These are phyloP conservation scores for Claviceps pusilla DNA, from an alignment of 2,329 filamentous ascomycete species.

Conservation along the genomic window DNA sequence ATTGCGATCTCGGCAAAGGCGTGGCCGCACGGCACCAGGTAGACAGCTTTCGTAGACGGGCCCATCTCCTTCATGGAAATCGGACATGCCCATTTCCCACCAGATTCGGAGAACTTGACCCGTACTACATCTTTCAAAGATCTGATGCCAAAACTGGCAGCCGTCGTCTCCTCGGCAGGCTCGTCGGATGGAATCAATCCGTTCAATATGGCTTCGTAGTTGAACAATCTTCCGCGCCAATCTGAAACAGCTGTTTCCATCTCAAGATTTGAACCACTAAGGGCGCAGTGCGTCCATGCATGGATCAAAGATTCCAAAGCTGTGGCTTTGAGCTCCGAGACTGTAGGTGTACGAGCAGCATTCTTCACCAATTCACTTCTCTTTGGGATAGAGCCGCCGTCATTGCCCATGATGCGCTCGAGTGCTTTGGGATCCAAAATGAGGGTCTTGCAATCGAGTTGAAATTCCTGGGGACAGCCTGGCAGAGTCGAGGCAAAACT, in stretches of 20 bases:
- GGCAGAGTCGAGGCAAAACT: neutral
- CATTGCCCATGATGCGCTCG: slow-evolving; percentile 63
- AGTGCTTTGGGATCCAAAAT: neutral
- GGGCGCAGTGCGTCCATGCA: slow-evolving; percentile 71
- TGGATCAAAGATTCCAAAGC: slow-evolving; percentile 74
- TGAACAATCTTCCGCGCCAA: slow-evolving; percentile 71
- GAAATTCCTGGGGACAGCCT: neutral
- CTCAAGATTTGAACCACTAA: slow-evolving; percentile 64
- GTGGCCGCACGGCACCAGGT: slow-evolving; percentile 88
- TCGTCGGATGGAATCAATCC: slow-evolving; percentile 44
- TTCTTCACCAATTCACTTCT: slow-evolving; percentile 92
- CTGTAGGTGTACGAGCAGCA: slow-evolving; percentile 66
- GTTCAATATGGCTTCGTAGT: slow-evolving; percentile 78
- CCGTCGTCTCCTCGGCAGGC: slow-evolving; percentile 28
- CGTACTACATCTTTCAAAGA: slow-evolving; percentile 76
- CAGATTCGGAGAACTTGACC: slow-evolving; percentile 48
- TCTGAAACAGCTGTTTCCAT: slow-evolving; percentile 67
- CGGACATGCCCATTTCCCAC: slow-evolving; percentile 63
- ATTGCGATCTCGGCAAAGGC: slow-evolving; percentile 81
- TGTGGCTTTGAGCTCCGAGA: slow-evolving; percentile 77
- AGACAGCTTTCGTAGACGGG: slow-evolving; percentile 63
- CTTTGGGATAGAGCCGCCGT: slow-evolving; percentile 90
- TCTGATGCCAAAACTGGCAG: slow-evolving; percentile 48
- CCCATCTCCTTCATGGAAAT: slow-evolving; percentile 79
- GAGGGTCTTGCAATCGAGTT: neutral